Evolutionary conservation across 768 basidiomycete species (phyloP).

Genomic region (Lentinula lateritia): DNA sequence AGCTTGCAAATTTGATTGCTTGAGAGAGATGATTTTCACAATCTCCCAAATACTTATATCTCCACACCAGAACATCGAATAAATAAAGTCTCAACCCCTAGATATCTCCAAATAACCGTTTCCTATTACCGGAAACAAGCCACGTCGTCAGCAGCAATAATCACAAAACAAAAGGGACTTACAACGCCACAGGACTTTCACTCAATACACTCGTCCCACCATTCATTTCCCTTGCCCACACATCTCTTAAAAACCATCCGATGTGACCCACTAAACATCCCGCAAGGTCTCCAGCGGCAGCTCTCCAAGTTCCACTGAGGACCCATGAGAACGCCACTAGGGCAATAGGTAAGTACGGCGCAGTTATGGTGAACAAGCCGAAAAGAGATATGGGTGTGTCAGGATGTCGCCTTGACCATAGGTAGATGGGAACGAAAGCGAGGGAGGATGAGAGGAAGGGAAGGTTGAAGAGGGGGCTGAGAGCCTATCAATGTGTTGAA

Average conservation of each 20-base stretch:
- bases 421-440: conserved; percentile 93
- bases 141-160: not conserved
- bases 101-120: conserved; percentile 59
- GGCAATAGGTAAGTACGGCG: conserved; percentile 90
- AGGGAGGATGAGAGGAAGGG: conserved; percentile 92
- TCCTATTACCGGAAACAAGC: conserved; percentile 31
- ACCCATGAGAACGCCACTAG: conserved; percentile 86
- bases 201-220: conserved; percentile 69
- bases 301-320: conserved; percentile 77
- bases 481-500: conserved; percentile 34
- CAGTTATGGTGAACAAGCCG: conserved; percentile 90
- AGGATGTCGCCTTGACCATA: conserved; percentile 95
- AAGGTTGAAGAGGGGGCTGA: conserved; percentile 86
- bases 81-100: not conserved
- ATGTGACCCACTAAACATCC: conserved; percentile 87
- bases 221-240: conserved; percentile 84
- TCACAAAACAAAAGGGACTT: conserved; percentile 26
- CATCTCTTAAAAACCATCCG: conserved; percentile 80
- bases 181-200: conserved; percentile 68
- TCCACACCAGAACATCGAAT: not conserved
- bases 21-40: not conserved
- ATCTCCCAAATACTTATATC: not conserved
- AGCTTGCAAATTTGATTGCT: not conserved
- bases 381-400: conserved; percentile 95
- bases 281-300: conserved; percentile 74